phyloP scores from a whole-genome alignment of 2,329 filamentous ascomycete genomes.

The Ambrosiella cleistominuta region DNA sequence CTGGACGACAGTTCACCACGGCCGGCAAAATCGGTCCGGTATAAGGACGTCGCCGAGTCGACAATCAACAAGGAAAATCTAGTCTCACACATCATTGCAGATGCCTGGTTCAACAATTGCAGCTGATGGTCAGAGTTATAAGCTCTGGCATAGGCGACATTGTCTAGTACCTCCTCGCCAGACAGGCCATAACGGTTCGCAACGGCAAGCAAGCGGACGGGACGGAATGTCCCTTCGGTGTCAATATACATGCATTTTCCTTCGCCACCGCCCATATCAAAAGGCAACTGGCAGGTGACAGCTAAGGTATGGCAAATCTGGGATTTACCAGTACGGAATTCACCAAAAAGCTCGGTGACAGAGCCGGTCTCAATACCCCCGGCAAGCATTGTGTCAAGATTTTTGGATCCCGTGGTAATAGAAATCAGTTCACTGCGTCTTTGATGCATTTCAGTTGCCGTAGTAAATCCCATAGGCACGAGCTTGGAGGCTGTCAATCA shows the following conservation, averaged over 20 bases:
- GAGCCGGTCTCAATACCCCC: constrained; percentile 94
- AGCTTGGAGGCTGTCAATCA: constrained; percentile 77
- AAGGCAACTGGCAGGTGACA: constrained; percentile 91
- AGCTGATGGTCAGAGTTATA: constrained; percentile 98
- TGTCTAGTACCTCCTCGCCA: constrained; percentile 93
- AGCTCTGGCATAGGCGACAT: constrained; percentile 90
- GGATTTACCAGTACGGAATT: constrained; percentile 95
- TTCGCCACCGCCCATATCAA: constrained; percentile 97
- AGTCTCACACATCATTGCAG: constrained; percentile 98
- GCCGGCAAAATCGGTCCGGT: constrained; percentile 93
- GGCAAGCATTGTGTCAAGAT: constrained; percentile 83
- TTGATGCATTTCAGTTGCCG: constrained; percentile 96
- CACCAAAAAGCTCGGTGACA: constrained; percentile 94
- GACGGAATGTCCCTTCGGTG: constrained; percentile 91
- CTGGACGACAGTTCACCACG: constrained; percentile 89
- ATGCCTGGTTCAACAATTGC: constrained; percentile 82
- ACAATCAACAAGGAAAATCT: constrained; percentile 91
- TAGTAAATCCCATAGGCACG: constrained; percentile 97
- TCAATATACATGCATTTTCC: constrained; percentile 98
- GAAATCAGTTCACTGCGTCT: constrained; percentile 92
- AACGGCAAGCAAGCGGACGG: constrained; percentile 75
- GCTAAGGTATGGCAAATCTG: constrained; percentile 98
- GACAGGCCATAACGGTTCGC: constrained; percentile 88
- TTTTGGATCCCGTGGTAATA: constrained; percentile 94
- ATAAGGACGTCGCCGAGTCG: constrained; percentile 87